phyloP scores from a whole-genome alignment of 768 basidiomycete species.

The Phanerochaete carnosa region DNA sequence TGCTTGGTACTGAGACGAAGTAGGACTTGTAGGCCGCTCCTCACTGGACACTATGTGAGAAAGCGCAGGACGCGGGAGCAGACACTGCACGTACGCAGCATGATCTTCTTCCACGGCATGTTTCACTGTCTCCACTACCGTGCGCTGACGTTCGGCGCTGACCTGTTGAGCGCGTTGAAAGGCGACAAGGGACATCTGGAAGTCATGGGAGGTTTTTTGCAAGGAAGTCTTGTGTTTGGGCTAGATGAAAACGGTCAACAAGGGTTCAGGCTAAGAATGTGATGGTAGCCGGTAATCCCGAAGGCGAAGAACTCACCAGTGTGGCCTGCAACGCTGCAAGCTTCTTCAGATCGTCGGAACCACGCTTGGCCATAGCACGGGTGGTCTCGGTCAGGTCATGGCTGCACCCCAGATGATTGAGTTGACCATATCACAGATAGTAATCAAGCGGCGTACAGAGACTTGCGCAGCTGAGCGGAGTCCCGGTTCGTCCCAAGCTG shows the following conservation, averaged over 20 bases:
- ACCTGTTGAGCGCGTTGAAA: slow-evolving; percentile 92
- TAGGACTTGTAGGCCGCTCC: slow-evolving; percentile 28
- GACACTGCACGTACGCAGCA: slow-evolving; percentile 26
- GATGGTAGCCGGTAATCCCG: neutral
- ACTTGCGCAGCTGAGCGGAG: slow-evolving; percentile 74
- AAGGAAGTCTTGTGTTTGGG: slow-evolving; percentile 79
- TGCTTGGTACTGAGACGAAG: slow-evolving; percentile 63
- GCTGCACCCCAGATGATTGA: slow-evolving; percentile 35
- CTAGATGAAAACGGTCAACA: slow-evolving; percentile 32
- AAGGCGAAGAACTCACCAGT: slow-evolving; percentile 44
- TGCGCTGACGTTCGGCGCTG: slow-evolving; percentile 86
- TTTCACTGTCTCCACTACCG: slow-evolving; percentile 84
- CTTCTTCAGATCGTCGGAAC: slow-evolving; percentile 90
- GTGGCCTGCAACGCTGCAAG: slow-evolving; percentile 64
- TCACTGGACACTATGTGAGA: slow-evolving; percentile 14
- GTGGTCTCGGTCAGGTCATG: slow-evolving; percentile 95
- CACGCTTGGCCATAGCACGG: slow-evolving; percentile 90
- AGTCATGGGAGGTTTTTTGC: slow-evolving; percentile 91
- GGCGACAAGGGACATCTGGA: slow-evolving; percentile 82
- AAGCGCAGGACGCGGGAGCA: neutral
- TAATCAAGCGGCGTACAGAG: slow-evolving; percentile 57
- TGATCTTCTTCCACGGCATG: slow-evolving; percentile 77
- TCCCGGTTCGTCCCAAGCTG: slow-evolving; percentile 86
- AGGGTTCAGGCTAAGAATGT: neutral
- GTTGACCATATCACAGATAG: neutral